A percentile compares a stretch with the other conserved stretches of the same genome.
Evolutionary conservation across 768 basidiomycete species (phyloP).

Genomic region (Amanita exitialis): DNA sequence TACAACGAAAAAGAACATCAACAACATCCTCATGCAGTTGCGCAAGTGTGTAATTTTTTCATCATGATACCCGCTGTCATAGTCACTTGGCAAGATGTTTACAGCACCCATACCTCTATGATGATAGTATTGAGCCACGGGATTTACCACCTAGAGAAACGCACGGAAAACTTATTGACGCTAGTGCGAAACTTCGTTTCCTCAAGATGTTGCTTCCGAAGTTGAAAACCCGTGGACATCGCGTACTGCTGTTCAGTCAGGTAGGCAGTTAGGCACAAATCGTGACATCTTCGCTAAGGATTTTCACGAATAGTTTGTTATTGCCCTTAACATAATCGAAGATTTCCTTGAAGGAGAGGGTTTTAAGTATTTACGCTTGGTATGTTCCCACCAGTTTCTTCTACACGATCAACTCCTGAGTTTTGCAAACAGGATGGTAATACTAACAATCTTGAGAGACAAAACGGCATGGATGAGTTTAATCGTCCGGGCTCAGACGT

Average conservation of each 20-base stretch:
- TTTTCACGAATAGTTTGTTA: slow-evolving; percentile 56
- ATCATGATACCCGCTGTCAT: background rate
- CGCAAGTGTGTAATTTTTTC: slow-evolving; percentile 49
- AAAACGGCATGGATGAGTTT: slow-evolving; percentile 93
- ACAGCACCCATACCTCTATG: slow-evolving; percentile 87
- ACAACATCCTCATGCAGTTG: slow-evolving; percentile 82
- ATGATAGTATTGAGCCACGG: slow-evolving; percentile 67
- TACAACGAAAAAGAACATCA: slow-evolving; percentile 47
- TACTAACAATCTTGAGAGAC: slow-evolving; percentile 76
- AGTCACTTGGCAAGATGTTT: slow-evolving; percentile 45
- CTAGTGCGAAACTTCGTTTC: slow-evolving; percentile 77
- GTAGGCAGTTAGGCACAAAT: slow-evolving; percentile 23
- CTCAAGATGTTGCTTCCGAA: slow-evolving; percentile 73
- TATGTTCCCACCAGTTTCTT: slow-evolving; percentile 15
- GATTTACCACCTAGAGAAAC: slow-evolving; percentile 45
- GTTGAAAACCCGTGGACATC: slow-evolving; percentile 76
- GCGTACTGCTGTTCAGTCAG: slow-evolving; percentile 88
- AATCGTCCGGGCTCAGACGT: slow-evolving; percentile 80
- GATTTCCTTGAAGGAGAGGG: slow-evolving; percentile 83
- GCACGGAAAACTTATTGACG: slow-evolving; percentile 75
- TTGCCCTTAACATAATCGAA: slow-evolving; percentile 79
- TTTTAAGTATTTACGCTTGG: slow-evolving; percentile 69
- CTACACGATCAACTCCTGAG: background rate
- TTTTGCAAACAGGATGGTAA: slow-evolving; percentile 62
- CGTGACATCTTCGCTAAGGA: background rate